Evolutionary conservation across 2,329 filamentous ascomycete species (phyloP).

Genomic region (Colletotrichum abscissum): DNA sequence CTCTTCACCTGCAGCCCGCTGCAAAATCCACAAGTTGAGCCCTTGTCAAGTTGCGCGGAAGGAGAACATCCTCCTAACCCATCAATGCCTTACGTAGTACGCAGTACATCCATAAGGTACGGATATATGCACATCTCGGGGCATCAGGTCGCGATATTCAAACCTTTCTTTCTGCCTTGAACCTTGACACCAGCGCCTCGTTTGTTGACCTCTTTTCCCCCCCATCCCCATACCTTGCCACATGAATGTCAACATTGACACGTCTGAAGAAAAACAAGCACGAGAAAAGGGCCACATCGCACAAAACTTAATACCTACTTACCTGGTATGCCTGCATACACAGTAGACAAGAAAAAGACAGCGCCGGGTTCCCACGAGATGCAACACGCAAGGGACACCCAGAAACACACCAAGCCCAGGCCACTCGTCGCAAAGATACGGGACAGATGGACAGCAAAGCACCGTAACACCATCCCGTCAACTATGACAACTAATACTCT

Average conservation of each 20-base stretch:
- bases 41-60: background rate
- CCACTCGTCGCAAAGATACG: background rate
- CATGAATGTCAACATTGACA: background rate
- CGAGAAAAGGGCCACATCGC: background rate
- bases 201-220: background rate
- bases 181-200: background rate
- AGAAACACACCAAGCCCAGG: background rate
- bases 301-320: background rate
- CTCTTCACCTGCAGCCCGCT: slow-evolving; percentile 16
- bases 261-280: background rate
- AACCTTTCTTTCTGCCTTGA: background rate
- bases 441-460: background rate
- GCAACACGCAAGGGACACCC: background rate
- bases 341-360: background rate
- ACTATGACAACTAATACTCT: background rate
- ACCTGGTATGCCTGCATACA: too few relatives aligned
- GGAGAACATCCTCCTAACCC: slow-evolving; percentile 8
- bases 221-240: background rate
- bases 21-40: slow-evolving; percentile 4
- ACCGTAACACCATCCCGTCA: background rate
- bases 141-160: background rate
- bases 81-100: slow-evolving; percentile 21
- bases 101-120: too few relatives aligned
- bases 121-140: background rate
- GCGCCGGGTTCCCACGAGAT: background rate